These are phyloP conservation scores for Myxozyma nipponensis DNA, from an alignment of 805 yeast genomes.

Conservation along the genomic window DNA sequence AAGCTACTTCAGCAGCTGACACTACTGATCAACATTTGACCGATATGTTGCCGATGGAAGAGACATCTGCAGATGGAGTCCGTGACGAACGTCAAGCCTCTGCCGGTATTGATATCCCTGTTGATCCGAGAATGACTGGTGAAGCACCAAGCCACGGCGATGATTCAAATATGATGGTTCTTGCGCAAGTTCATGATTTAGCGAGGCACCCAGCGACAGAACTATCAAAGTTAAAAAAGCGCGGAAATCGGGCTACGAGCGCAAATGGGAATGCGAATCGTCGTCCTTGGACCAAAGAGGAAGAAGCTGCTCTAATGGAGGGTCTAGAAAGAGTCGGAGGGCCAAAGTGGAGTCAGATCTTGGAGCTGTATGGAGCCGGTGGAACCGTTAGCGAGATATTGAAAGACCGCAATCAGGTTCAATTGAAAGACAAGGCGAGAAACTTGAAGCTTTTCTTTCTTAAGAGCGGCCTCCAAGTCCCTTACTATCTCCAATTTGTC, in stretches of 20 bases:
- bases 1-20: background rate
- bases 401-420: slow-evolving; percentile 85
- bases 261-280: slow-evolving; percentile 39
- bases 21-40: background rate
- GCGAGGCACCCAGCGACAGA: background rate
- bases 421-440: slow-evolving; percentile 92
- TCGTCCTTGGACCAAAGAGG: slow-evolving; percentile 82
- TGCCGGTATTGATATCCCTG: slow-evolving; percentile 14
- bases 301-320: slow-evolving; percentile 75
- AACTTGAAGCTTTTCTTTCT: slow-evolving; percentile 88
- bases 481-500: slow-evolving; percentile 73
- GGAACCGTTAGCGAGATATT: slow-evolving; percentile 79
- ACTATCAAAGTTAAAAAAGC: slow-evolving; percentile 5
- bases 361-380: slow-evolving; percentile 91
- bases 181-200: background rate
- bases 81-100: background rate
- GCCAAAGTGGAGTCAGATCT: slow-evolving; percentile 88
- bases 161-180: background rate
- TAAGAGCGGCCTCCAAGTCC: slow-evolving; percentile 70
- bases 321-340: slow-evolving; percentile 77
- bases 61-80: background rate
- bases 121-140: slow-evolving; percentile 8
- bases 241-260: slow-evolving; percentile 24
- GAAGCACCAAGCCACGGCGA: background rate
- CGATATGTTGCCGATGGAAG: background rate